Percentiles rank a stretch among this genome's conserved stretches.
Evolutionary conservation across 2,329 filamentous ascomycete species (phyloP).

Genomic region (Colletotrichum higginsianum): DNA sequence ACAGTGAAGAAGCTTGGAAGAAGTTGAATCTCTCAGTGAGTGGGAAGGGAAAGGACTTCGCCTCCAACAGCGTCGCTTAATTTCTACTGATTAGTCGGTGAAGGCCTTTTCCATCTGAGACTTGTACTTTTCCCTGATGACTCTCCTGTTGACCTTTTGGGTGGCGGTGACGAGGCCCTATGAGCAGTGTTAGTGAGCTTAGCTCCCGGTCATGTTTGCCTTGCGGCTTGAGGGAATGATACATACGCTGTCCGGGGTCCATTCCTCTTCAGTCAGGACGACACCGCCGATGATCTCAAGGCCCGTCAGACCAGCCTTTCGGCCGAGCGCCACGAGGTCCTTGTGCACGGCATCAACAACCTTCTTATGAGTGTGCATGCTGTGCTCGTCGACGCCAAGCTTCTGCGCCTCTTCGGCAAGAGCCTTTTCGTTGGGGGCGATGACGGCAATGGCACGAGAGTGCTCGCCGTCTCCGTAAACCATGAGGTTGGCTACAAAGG

Average conservation of each 20-base stretch:
- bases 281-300: slow-evolving; percentile 85
- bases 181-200: slow-evolving; percentile 40
- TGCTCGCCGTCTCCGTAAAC: slow-evolving; percentile 84
- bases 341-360: slow-evolving; percentile 74
- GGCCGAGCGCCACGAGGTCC: slow-evolving; percentile 77
- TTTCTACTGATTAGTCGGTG: neutral
- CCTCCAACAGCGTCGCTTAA: neutral
- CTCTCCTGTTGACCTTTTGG: slow-evolving; percentile 71
- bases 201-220: too few relatives aligned
- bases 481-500: slow-evolving; percentile 89
- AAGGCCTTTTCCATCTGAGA: slow-evolving; percentile 65
- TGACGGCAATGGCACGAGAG: slow-evolving; percentile 85
- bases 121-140: slow-evolving; percentile 65
- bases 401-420: slow-evolving; percentile 72
- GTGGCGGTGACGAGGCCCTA: slow-evolving; percentile 74
- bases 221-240: neutral
- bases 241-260: slow-evolving; percentile 88
- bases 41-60: neutral
- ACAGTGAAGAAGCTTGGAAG: neutral
- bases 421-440: slow-evolving; percentile 77
- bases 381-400: slow-evolving; percentile 75
- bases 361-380: slow-evolving; percentile 78
- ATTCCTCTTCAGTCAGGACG: slow-evolving; percentile 87
- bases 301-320: slow-evolving; percentile 75
- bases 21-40: neutral